Evolutionary conservation across 129 eudicot species (phyloP), one percentile per base, ranked within the genome.

Genomic region (Rutidosis leptorrhynchoides): DNA sequence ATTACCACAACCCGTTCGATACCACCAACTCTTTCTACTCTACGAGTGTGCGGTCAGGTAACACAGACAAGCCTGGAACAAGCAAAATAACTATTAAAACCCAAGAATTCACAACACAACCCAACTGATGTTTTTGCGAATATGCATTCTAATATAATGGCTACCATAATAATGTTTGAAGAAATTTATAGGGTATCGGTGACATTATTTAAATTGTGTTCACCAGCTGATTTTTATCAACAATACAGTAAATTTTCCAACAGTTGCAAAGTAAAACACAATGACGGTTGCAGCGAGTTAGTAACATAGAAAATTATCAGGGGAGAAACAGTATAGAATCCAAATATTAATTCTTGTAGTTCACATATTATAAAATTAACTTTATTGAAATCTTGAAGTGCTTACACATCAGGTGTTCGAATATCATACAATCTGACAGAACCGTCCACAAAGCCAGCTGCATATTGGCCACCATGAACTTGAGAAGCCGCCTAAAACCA

Each of bases 391-490:
- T 46, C 42, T 20, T 4, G 5, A 64, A 70, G 26, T 35, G 54
- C 84, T 76, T 82, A 93, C 99, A 81, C 81, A 21, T 84, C 95
- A 67, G 99, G 96, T 35, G 96, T 83, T 19, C 99, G 86, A 65
- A 85, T 84, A 74, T 93, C 99, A 70, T 74, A 93, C 26, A 93
- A 82, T 79, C 88, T 84, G 65, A 93, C 93, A 58, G 83, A 93
- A 51, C 99, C 99, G 64, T 93, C 99, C 1, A 74, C 79, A 80
- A 83, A 93, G 45, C 99, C 99, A 77, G 99, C 93, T 21, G 92
- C 92, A 60, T 80, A 89, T 75, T 93, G 99, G 61, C 95, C 90
- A 9, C 89, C 84, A 62, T 93, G 90, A 62, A 89, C 86, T 78
- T 93, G 96, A 77, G 96, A 93, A 74, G 89, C 96, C 69, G 93